phyloP scores from a whole-genome alignment of 495 filamentous ascomycete species.

The Podospora bellae-mahoneyi region DNA sequence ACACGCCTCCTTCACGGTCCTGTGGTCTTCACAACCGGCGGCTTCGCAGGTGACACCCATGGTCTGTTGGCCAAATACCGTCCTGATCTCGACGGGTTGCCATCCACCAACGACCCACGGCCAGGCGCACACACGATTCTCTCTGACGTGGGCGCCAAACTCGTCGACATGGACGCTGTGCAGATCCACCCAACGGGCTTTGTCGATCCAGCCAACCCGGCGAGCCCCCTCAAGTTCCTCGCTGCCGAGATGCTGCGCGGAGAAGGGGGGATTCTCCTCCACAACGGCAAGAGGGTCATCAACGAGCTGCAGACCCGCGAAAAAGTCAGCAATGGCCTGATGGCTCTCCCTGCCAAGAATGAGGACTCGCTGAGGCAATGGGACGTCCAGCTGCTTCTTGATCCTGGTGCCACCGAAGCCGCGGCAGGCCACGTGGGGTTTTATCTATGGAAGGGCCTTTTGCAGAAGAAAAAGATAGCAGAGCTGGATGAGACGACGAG shows the following conservation, averaged over 20 bases:
- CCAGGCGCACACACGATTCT: slow-evolving; percentile 50
- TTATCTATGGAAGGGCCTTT: slow-evolving; percentile 55
- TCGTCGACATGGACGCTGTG: slow-evolving; percentile 58
- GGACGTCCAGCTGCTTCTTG: slow-evolving; percentile 54
- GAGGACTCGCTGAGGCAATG: slow-evolving; percentile 42
- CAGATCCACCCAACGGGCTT: slow-evolving; percentile 69
- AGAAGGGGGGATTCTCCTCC: slow-evolving; percentile 55
- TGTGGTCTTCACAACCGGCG: slow-evolving; percentile 55
- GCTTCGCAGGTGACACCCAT: slow-evolving; percentile 56
- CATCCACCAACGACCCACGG: slow-evolving; percentile 57
- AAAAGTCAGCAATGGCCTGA: slow-evolving; percentile 48
- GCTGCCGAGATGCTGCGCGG: slow-evolving; percentile 58
- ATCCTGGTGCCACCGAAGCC: slow-evolving; percentile 52
- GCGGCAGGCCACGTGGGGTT: slow-evolving; percentile 54
- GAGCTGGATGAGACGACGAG: slow-evolving; percentile 44
- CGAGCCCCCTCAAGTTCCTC: slow-evolving; percentile 51
- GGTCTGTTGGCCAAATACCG: slow-evolving; percentile 53
- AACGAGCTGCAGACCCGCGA: slow-evolving; percentile 58
- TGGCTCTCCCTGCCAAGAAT: slow-evolving; percentile 28
- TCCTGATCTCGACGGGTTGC: slow-evolving; percentile 53
- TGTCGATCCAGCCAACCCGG: slow-evolving; percentile 55
- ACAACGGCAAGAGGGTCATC: slow-evolving; percentile 48
- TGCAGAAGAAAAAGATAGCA: slow-evolving; percentile 48
- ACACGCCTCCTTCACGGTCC: slow-evolving; percentile 42
- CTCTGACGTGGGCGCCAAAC: slow-evolving; percentile 42